Evolutionary conservation across 208 protist genomes (phyloP).

Genomic region (Trypanosoma brucei): DNA sequence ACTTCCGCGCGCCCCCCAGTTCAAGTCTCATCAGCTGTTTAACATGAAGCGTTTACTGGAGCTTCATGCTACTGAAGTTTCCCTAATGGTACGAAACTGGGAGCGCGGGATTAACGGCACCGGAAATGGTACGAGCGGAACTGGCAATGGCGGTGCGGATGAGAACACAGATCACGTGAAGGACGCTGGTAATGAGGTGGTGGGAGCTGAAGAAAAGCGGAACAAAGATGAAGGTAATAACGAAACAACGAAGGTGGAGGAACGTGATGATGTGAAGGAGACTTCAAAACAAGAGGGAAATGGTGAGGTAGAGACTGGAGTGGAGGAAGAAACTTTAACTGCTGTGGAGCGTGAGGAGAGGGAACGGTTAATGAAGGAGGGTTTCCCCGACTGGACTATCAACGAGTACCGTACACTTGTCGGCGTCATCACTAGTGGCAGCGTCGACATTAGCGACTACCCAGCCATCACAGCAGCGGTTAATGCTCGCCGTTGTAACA

Average conservation of each 20-base stretch:
- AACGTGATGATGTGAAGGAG: neutral
- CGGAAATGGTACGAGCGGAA: conserved; percentile 8
- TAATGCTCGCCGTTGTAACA: conserved; percentile 15
- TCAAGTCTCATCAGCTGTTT: conserved; percentile 73
- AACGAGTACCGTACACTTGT: conserved; percentile 61
- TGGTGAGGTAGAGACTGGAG: conserved; percentile 22
- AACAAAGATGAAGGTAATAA: neutral
- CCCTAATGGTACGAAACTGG: conserved; percentile 76
- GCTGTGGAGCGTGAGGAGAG: conserved; percentile 77
- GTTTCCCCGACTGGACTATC: conserved; percentile 68
- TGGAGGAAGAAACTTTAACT: conserved; percentile 55
- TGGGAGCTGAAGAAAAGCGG: conserved; percentile 1
- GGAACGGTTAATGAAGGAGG: conserved; percentile 66
- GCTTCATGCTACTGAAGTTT: conserved; percentile 77
- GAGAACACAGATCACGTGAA: conserved; percentile 10
- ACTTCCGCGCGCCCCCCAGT: conserved; percentile 64
- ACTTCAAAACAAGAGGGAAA: neutral
- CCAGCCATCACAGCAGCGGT: conserved; percentile 29
- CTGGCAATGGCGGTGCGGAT: conserved; percentile 9
- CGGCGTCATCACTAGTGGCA: conserved; percentile 38
- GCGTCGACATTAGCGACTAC: conserved; percentile 66
- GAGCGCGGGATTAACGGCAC: conserved; percentile 50
- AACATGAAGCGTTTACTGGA: conserved; percentile 77
- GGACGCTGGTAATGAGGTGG: conserved; percentile 11
- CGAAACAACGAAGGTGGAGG: neutral